phyloP scores from a whole-genome alignment of 75 land plant species.

The Pinus tabuliformis region DNA sequence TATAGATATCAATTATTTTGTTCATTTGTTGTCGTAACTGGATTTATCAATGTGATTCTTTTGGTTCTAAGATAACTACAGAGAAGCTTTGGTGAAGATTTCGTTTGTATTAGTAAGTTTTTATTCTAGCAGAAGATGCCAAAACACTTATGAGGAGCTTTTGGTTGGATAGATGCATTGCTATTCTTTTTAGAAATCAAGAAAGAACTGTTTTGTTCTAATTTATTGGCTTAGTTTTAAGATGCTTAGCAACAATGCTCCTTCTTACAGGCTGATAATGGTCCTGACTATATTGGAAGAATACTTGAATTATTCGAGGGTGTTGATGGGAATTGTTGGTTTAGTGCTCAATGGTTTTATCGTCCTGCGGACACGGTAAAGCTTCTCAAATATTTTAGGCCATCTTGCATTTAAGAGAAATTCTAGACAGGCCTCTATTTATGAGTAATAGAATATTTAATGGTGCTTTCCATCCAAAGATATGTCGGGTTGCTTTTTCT shows the following conservation, averaged over 20 bases:
- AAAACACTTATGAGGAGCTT: no score
- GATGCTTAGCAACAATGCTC: not conserved
- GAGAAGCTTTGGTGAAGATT: no score
- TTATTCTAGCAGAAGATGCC: no score
- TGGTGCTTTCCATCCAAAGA: not conserved
- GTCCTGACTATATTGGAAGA: slow-evolving; percentile 46
- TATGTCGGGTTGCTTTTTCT: not conserved
- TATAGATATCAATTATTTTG: no score
- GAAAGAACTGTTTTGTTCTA: no score
- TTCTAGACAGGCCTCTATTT: not conserved
- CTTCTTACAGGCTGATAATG: slow-evolving; percentile 18
- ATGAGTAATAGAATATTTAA: not conserved
- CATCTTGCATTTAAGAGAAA: not conserved
- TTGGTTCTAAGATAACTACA: no score
- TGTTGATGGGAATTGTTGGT: slow-evolving; percentile 36
- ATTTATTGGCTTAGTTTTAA: not conserved
- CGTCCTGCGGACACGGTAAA: slow-evolving; percentile 70
- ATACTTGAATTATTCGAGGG: slow-evolving; percentile 76
- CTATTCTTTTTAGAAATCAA: no score
- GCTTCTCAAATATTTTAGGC: not conserved
- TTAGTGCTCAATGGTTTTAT: slow-evolving; percentile 83
- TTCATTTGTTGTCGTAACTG: no score
- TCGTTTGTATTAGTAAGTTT: no score
- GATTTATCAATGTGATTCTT: no score
- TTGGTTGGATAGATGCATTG: no score